Conservation (phyloP, 1,284 basidiomycete species). For the Ganoderma meredithae region DNA sequence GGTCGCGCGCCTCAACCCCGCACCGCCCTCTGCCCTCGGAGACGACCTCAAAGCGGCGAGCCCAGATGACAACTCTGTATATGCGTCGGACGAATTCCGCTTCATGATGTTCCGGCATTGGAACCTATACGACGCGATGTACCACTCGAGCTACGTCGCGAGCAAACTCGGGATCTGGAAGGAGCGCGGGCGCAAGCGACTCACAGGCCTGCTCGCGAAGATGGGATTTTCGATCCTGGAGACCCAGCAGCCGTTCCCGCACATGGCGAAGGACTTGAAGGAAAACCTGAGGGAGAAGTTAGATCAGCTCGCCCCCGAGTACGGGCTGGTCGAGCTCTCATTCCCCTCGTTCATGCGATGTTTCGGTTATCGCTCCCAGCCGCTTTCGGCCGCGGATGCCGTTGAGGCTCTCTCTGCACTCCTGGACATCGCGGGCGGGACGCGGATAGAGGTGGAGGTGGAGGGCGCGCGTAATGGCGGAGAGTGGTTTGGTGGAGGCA, state of each 20-base stretch:
- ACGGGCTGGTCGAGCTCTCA: conserved; percentile 93
- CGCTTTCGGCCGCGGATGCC: conserved; percentile 91
- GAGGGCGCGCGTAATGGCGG: conserved; percentile 86
- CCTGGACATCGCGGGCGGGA: conserved; percentile 90
- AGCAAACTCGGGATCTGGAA: conserved; percentile 97
- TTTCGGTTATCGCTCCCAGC: conserved; percentile 88
- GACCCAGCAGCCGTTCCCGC: conserved; percentile 91
- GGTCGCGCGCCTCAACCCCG: conserved; percentile 87
- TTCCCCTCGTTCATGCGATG: conserved; percentile 94
- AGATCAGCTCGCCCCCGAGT: conserved; percentile 93
- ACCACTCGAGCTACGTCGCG: conserved; percentile 96
- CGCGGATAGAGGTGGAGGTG: conserved; percentile 88
- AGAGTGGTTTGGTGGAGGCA: conserved; percentile 88
- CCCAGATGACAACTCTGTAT: conserved; percentile 84
- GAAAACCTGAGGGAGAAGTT: conserved; percentile 84
- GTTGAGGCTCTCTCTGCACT: conserved; percentile 91
- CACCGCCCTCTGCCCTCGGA: conserved; percentile 46
- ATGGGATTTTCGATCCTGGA: conserved; percentile 98
- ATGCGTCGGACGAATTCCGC: conserved; percentile 85
- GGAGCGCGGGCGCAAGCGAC: conserved; percentile 87
- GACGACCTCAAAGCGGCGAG: conserved; percentile 59
- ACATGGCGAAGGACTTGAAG: conserved; percentile 98
- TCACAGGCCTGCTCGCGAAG: conserved; percentile 95
- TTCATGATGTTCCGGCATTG: conserved; percentile 98
- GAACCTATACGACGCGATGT: conserved; percentile 98